Evolutionary conservation across 78 protist genomes (phyloP).

Genomic region (Guillardia theta): DNA sequence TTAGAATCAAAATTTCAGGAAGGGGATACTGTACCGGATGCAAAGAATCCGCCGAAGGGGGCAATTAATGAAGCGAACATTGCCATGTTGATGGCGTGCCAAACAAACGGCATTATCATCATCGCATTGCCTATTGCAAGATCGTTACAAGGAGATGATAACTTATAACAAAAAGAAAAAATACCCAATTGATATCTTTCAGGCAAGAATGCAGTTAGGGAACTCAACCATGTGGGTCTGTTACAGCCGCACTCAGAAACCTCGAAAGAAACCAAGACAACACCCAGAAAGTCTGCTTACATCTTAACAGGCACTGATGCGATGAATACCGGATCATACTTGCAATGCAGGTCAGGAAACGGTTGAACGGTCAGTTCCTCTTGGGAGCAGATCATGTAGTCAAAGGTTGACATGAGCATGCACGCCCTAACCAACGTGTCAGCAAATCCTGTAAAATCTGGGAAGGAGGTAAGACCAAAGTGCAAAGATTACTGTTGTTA

Average conservation of each 20-base stretch:
- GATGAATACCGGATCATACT: background rate
- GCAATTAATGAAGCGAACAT: conserved; percentile 88
- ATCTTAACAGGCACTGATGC: background rate
- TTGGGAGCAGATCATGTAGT: conserved; percentile 55
- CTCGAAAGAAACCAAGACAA: too few species aligned
- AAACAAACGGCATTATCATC: background rate
- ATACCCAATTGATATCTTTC: too few species aligned
- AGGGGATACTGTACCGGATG: conserved; percentile 55
- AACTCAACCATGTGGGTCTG: too few species aligned
- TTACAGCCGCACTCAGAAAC: too few species aligned
- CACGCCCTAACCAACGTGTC: conserved; percentile 28
- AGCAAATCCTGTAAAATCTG: conserved; percentile 38
- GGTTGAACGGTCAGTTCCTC: background rate
- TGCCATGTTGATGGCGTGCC: conserved; percentile 56
- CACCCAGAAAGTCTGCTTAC: too few species aligned
- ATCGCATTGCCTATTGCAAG: too few species aligned
- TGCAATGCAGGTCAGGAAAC: conserved; percentile 18
- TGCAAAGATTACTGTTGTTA: conserved; percentile 73
- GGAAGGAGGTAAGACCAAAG: background rate
- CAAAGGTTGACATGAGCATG: background rate
- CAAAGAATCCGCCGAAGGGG: conserved; percentile 97
- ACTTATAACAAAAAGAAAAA: too few species aligned
- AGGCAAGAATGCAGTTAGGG: too few species aligned
- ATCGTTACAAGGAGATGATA: too few species aligned
- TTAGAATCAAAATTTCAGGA: background rate